Base-by-base conservation (phyloP, 2,329 filamentous ascomycete species). In the Talaromyces sp. region DNA sequence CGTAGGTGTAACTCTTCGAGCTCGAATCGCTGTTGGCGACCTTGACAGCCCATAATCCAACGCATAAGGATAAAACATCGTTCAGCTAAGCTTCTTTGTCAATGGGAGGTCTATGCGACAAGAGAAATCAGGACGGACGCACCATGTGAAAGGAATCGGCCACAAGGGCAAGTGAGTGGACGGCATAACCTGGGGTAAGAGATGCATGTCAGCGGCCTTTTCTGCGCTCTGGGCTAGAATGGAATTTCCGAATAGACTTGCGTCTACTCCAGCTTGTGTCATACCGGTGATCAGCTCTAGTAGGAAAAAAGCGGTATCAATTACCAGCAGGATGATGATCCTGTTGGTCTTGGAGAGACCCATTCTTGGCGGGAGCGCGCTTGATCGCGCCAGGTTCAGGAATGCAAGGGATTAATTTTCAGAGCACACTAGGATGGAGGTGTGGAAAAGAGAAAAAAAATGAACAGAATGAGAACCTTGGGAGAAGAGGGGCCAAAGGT, bases 101-200 rank as follows among this genome's bases (percentile, higher is more conserved):
- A 24, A 17, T 52, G 43, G 24, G 24, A 9, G 29, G 13, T 27
- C 22, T 17, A 43, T 35, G 24, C 37, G 42, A 48, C 17, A 14
- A 47, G 45, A 43, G 20, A 14, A 42, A 19, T 17, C 13, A 27
- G 35, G 37, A 73, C 82, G 35, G 37, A 73, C 82, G 64, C 70
- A 91, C 89, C 94, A 99, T 99, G 77, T 99, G 94, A 74, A 99
- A 99, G 55, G 94, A 91, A 78, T 99, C 94, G 49, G 94, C 94
- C 69, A 95, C 91, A 54, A 99, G 83, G 33, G 94, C 94, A 63
- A 99, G 83, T 16, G 94, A 97, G 69, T 92, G 88, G 55, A 96
- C 91, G 58, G 87, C 79, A 79, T 96, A 90, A 56, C 94, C 82
- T 82, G 36, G 29, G 45, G n/a, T 19, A 17, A 44, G 39, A 14